Percentiles rank a stretch among this genome's conserved stretches.
phyloP scores from a whole-genome alignment of 306 rosid genomes.

The Trifolium dubium region DNA sequence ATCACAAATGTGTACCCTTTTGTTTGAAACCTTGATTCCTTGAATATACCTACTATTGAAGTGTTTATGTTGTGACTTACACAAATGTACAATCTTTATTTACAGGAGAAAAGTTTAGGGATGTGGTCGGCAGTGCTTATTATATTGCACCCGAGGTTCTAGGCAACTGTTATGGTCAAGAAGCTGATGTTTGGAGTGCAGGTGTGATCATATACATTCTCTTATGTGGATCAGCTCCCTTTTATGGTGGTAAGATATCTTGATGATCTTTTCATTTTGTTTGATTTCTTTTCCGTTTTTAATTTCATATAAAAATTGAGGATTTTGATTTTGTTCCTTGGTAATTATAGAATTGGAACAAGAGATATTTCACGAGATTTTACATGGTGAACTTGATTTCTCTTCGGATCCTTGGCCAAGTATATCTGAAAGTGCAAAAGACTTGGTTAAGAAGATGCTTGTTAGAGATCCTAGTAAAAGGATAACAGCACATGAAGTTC shows the following conservation, averaged over 20 bases:
- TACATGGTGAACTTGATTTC: constrained; percentile 77
- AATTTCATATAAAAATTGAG: constrained; percentile 10
- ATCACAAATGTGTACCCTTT: neutral
- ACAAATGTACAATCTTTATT: constrained; percentile 35
- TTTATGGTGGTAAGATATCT: constrained; percentile 74
- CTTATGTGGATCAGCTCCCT: constrained; percentile 77
- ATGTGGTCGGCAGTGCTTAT: constrained; percentile 84
- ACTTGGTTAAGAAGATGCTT: constrained; percentile 75
- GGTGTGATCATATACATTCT: constrained; percentile 86
- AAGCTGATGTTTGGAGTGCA: constrained; percentile 91
- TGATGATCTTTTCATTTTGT: constrained; percentile 18
- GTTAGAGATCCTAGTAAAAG: constrained; percentile 71
- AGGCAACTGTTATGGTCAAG: constrained; percentile 64
- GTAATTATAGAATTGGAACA: constrained; percentile 60
- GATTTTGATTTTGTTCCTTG: constrained; percentile 25
- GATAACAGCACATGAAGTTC: constrained; percentile 72
- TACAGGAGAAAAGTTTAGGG: constrained; percentile 67
- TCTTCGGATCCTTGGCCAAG: constrained; percentile 82
- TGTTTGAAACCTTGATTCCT: too few relatives aligned
- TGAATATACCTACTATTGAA: too few relatives aligned
- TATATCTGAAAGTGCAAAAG: constrained; percentile 78
- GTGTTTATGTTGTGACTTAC: too few relatives aligned
- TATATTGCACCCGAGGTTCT: constrained; percentile 87
- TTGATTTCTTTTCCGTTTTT: constrained; percentile 4
- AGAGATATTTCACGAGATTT: constrained; percentile 66